phyloP scores from a whole-genome alignment of 2,329 filamentous ascomycete species.

The Monilinia aucupariae region DNA sequence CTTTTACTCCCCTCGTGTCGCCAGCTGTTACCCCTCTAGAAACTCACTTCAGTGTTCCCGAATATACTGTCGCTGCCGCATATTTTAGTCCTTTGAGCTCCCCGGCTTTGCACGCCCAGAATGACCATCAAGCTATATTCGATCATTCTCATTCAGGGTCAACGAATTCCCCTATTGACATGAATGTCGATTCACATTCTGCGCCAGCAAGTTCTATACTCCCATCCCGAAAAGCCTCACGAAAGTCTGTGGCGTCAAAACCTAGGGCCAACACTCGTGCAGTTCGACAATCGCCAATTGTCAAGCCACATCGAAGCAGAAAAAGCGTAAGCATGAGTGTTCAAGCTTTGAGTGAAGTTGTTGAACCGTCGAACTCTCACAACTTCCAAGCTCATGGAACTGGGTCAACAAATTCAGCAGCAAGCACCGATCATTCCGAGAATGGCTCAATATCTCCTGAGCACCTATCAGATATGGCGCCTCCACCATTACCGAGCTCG shows the following conservation, averaged over 20 bases:
- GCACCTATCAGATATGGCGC: slow-evolving; percentile 60
- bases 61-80: slow-evolving; percentile 55
- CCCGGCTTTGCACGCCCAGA: slow-evolving; percentile 70
- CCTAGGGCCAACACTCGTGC: slow-evolving; percentile 31
- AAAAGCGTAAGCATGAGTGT: slow-evolving; percentile 40
- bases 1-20: slow-evolving; percentile 75
- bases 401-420: slow-evolving; percentile 29
- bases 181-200: slow-evolving; percentile 31
- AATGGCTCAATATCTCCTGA: slow-evolving; percentile 62
- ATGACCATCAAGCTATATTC: slow-evolving; percentile 41
- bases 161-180: slow-evolving; percentile 34
- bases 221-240: slow-evolving; percentile 24
- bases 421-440: slow-evolving; percentile 50
- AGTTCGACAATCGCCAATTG: slow-evolving; percentile 38
- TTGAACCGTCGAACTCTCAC: slow-evolving; percentile 31
- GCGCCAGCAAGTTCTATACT: slow-evolving; percentile 25
- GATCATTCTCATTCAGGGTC: slow-evolving; percentile 38
- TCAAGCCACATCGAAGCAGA: slow-evolving; percentile 40
- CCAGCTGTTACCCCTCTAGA: slow-evolving; percentile 80
- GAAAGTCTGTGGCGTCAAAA: slow-evolving; percentile 24
- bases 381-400: slow-evolving; percentile 38
- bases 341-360: slow-evolving; percentile 38
- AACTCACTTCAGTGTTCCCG: slow-evolving; percentile 53
- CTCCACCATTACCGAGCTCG: slow-evolving; percentile 58
- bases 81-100: slow-evolving; percentile 84